These are phyloP conservation scores for Bullera alba DNA, from an alignment of 768 basidiomycete genomes.

Conservation along the genomic window DNA sequence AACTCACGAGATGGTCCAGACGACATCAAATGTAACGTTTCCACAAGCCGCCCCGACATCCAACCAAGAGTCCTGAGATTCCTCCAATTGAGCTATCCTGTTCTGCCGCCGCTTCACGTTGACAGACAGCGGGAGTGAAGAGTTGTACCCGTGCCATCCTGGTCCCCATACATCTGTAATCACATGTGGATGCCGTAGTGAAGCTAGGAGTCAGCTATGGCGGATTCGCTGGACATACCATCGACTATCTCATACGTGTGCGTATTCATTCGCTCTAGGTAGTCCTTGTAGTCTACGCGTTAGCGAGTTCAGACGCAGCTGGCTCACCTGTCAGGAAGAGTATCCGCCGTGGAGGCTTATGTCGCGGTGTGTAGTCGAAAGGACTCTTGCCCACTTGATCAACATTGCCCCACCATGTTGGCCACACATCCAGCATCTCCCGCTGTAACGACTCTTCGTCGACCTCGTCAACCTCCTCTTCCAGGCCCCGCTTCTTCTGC, in stretches of 20 bases:
- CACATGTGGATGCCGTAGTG: slow-evolving; percentile 39
- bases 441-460: slow-evolving; percentile 4
- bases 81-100: slow-evolving; percentile 21
- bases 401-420: slow-evolving; percentile 38
- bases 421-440: slow-evolving; percentile 13
- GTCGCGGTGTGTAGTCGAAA: slow-evolving; percentile 32
- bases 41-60: neutral
- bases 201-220: slow-evolving; percentile 13
- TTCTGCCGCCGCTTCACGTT: slow-evolving; percentile 33
- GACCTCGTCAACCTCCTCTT: slow-evolving; percentile 5
- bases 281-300: slow-evolving; percentile 39
- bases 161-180: slow-evolving; percentile 46
- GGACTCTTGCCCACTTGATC: slow-evolving; percentile 37
- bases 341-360: slow-evolving; percentile 25
- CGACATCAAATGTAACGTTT: slow-evolving; percentile 22
- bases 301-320: neutral
- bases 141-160: slow-evolving; percentile 42
- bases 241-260: slow-evolving; percentile 46
- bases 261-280: slow-evolving; percentile 45
- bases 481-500: neutral
- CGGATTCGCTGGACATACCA: slow-evolving; percentile 7
- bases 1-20: slow-evolving; percentile 43
- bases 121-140: slow-evolving; percentile 27
- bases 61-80: slow-evolving; percentile 4
- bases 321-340: slow-evolving; percentile 44